Evolutionary conservation across 164 flowering plant genomes (phyloP), one percentile per base, ranked within the genome.

Genomic region (Sextonia rubra): DNA sequence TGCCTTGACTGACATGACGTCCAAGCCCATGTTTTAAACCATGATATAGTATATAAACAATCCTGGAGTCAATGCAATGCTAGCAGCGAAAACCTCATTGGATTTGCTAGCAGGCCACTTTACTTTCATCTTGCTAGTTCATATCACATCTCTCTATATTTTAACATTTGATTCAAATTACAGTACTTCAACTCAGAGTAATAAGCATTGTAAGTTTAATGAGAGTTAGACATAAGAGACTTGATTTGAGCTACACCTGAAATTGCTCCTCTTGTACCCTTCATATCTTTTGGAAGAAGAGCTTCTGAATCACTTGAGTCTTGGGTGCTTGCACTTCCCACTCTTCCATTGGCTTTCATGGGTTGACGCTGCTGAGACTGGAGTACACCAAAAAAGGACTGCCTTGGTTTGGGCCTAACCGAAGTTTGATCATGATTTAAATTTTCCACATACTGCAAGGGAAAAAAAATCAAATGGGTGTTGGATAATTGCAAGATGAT

Each of bases 241-340:
- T 75, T 26, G 22, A 18, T 73, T 70, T 15, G 76, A 73, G 69
- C 66, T n/a, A 32, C 60, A 82, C 83, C 85, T 78, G 80, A 70
- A 69, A 48, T 48, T 20, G 2, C 67, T 64, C 64, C 49, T 15
- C 25, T 64, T 64, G 48, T 47, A 62, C 70, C 73, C 61, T 22
- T 55, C 71, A 0, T 55, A 68, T 72, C 72, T 75, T 25, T 70
- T 76, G 30, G 12, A 26, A 61, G 44, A 32, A 32, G 60, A 49
- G 60, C 70, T 56, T 70, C 56, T 8, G 71, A 14, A 27, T 60
- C 62, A 37, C 71, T 68, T 64, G 37, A 11, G 44, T 64, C 67
- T 62, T 72, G 68, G 32, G 56, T 56, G 18, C 47, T 77, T 72
- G 75, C 76, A 77, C 77, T 76, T 66, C n/a, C 49, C 24, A 72